Base-by-base conservation (phyloP, 495 filamentous ascomycete genomes). In the Penicillium antarcticum region DNA sequence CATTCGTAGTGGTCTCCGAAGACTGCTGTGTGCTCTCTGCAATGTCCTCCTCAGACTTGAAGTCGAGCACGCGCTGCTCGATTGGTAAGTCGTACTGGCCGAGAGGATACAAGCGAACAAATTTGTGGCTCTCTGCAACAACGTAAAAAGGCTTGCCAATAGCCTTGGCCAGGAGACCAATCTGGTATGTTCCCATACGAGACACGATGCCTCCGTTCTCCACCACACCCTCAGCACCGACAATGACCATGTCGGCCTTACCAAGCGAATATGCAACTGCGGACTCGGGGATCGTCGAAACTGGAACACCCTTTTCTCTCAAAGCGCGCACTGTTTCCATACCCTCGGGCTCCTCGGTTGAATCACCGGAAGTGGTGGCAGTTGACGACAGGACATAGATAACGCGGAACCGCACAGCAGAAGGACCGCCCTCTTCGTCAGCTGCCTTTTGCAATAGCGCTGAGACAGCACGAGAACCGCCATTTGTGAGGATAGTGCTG, bases 91-190 rank as follows among this genome's bases (percentile, higher is more conserved):
- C 86, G 62, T 86, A 87, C 61, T 92, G 88, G 42, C 84, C 81
- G 13, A 91, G 63, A 7, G 90, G 90, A 59, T 88, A 92, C 19
- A 92, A 71, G 50, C 89, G 75, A 32, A 92, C 90, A 60, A 95
- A 95, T 69, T 95, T 98, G 73, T 98, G 92, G 57, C 89, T 95
- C 68, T 98, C 94, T 4, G 89, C 89, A 6, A 90, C 91, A 19
- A 95, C 91, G 62, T 91, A 95, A 65, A 97, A 89, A 0, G 87
- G 87, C 62, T 89, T 91, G 5, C 82, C 80, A 50, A 85, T 82
- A 3, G 82, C 80, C 55, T 89, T 90, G 36, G 90, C 89, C 41
- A 96, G 74, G 41, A 88, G 70, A 1, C 89, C 91, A 43, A 97
- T 83, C 72, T 97, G 94, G 55, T 88, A 91, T 5, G 94, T 97